Conservation (phyloP, 139 green algal species). For the Tetradesmus obliquus region DNA sequence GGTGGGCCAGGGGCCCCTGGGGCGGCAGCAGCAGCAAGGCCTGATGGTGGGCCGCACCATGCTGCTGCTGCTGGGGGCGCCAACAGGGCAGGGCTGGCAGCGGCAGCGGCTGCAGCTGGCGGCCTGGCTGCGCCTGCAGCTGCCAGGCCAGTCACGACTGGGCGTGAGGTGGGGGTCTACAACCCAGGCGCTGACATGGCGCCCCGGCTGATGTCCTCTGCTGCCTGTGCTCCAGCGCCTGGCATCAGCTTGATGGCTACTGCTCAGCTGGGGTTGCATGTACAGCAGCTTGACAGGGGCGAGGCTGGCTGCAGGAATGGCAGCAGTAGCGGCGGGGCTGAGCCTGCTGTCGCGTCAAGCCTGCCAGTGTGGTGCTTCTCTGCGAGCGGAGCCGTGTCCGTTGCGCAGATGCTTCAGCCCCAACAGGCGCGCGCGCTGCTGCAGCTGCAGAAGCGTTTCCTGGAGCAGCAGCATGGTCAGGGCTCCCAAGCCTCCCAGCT, state of each 20-base stretch:
- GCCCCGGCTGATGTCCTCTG: neutral
- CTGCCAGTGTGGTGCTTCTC: constrained; percentile 30
- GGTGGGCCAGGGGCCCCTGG: neutral
- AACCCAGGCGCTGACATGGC: neutral
- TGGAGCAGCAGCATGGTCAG: neutral
- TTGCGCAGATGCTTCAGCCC: constrained; percentile 1
- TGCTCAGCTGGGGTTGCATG: constrained; percentile 23
- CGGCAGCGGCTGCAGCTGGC: constrained; percentile 18
- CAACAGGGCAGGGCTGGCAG: neutral
- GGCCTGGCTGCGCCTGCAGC: neutral
- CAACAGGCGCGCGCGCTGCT: neutral
- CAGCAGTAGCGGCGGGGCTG: neutral
- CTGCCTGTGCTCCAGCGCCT: constrained; percentile 21
- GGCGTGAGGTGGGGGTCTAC: neutral
- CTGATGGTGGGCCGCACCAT: neutral
- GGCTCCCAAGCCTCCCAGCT: neutral
- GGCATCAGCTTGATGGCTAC: constrained; percentile 10
- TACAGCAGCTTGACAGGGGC: neutral
- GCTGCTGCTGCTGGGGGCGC: neutral
- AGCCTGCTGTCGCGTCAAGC: neutral
- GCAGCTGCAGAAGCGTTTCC: constrained; percentile 9
- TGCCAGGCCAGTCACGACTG: neutral
- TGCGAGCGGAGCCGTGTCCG: constrained; percentile 10
- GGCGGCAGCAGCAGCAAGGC: too few relatives aligned
- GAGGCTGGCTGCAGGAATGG: neutral